Evolutionary conservation across 2,329 filamentous ascomycete species (phyloP).

Genomic region (Plenodomus biglobosus): DNA sequence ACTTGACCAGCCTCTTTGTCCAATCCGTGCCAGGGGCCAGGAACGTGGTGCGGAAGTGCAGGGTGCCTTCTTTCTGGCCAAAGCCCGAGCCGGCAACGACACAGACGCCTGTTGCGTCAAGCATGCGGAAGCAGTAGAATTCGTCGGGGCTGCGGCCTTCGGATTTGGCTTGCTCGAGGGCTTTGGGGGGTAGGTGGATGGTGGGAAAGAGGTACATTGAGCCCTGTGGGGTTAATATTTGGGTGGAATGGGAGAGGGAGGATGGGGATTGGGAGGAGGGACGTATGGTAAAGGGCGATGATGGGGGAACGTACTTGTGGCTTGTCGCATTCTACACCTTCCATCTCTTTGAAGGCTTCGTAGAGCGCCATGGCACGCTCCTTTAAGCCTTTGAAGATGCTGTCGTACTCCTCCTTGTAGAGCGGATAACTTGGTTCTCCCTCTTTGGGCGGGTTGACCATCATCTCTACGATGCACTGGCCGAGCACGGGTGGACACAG

Average conservation of each 20-base stretch:
- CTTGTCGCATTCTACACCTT: constrained; percentile 85
- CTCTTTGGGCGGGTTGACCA: constrained; percentile 89
- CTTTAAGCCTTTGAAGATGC: constrained; percentile 76
- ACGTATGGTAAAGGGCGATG: too few species aligned
- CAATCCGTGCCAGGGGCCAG: constrained; percentile 94
- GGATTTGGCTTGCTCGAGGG: constrained; percentile 70
- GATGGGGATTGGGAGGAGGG: too few species aligned
- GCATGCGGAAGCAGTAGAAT: constrained; percentile 87
- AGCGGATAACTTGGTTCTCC: constrained; percentile 83
- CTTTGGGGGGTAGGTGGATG: constrained; percentile 76
- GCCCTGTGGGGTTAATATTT: constrained; percentile 57
- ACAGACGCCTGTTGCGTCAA: constrained; percentile 93
- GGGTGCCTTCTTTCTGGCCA: constrained; percentile 85
- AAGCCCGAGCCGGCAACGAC: constrained; percentile 92
- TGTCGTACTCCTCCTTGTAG: constrained; percentile 82
- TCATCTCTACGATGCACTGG: constrained; percentile 94
- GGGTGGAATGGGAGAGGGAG: constrained; percentile 3
- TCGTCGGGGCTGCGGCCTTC: constrained; percentile 80
- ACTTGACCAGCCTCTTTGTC: constrained; percentile 82
- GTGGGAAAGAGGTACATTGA: constrained; percentile 99
- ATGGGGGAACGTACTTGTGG: constrained; percentile 64
- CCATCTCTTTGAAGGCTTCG: constrained; percentile 90
- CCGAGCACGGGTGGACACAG: constrained; percentile 93
- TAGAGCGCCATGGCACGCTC: constrained; percentile 82
- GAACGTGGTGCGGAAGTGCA: constrained; percentile 97